A percentile compares a stretch with the other conserved stretches of the same genome.
Evolutionary conservation across 805 yeast genomes (phyloP).

Genomic region (Lipomyces yamadae): DNA sequence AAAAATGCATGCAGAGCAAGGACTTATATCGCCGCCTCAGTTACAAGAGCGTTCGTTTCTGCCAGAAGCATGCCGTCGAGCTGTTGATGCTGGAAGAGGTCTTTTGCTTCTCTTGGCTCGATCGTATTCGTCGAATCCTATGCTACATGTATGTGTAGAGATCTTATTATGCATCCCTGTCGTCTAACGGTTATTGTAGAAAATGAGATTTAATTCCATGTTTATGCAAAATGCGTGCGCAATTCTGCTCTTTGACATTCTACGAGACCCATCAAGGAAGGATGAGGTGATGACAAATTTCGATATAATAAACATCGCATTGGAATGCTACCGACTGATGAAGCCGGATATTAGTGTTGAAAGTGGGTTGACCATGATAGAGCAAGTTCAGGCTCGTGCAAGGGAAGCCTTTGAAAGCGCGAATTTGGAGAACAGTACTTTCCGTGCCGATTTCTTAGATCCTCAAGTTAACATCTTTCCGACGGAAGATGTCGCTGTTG

Average conservation of each 20-base stretch:
- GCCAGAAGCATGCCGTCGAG: slow-evolving; percentile 36
- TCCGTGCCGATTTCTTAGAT: background rate
- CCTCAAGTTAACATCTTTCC: background rate
- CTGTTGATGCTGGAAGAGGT: slow-evolving; percentile 35
- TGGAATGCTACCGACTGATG: slow-evolving; percentile 35
- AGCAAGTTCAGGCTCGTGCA: slow-evolving; percentile 34
- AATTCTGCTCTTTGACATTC: slow-evolving; percentile 30
- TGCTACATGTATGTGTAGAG: slow-evolving; percentile 24
- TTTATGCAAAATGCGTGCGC: slow-evolving; percentile 36
- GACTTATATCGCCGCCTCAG: slow-evolving; percentile 20
- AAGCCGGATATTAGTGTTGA: slow-evolving; percentile 24
- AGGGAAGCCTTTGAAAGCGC: slow-evolving; percentile 30
- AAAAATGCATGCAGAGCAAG: slow-evolving; percentile 12
- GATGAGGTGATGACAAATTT: slow-evolving; percentile 34
- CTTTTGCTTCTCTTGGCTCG: slow-evolving; percentile 29
- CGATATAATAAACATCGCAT: slow-evolving; percentile 34
- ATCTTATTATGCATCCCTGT: background rate
- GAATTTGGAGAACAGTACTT: background rate
- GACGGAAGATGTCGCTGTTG: background rate
- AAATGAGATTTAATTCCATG: slow-evolving; percentile 35
- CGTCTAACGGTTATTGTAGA: slow-evolving; percentile 13
- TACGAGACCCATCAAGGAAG: slow-evolving; percentile 29
- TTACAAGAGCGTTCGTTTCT: slow-evolving; percentile 24
- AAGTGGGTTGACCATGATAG: slow-evolving; percentile 30
- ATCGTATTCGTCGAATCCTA: slow-evolving; percentile 34